Percentiles rank a stretch among this genome's conserved stretches.
Conservation (phyloP, 2,329 filamentous ascomycete genomes). For the Septoria petroselini region DNA sequence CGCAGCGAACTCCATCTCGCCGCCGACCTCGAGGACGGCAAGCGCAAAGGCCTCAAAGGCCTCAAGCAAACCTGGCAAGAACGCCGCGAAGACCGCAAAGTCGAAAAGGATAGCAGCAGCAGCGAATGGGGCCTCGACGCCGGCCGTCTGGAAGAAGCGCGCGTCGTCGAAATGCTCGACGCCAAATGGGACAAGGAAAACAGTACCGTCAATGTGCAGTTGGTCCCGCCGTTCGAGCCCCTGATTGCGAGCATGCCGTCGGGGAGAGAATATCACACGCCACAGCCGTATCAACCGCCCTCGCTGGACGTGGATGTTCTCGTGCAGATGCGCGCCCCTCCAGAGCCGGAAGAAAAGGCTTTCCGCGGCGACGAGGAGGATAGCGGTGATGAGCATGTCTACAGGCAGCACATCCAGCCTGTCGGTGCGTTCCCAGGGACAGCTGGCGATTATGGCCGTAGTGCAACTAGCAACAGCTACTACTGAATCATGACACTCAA, state of each 20-base stretch:
- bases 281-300: slow-evolving; percentile 66
- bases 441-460: slow-evolving; percentile 31
- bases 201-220: slow-evolving; percentile 83
- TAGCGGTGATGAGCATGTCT: slow-evolving; percentile 44
- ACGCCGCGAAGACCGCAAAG: slow-evolving; percentile 71
- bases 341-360: slow-evolving; percentile 47
- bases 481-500: too few species aligned
- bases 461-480: slow-evolving; percentile 34
- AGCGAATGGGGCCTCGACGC: slow-evolving; percentile 75
- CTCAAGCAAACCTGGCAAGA: slow-evolving; percentile 74
- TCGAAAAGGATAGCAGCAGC: slow-evolving; percentile 61
- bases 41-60: slow-evolving; percentile 58
- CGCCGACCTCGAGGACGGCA: slow-evolving; percentile 43
- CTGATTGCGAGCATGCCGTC: slow-evolving; percentile 78
- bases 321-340: slow-evolving; percentile 55
- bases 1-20: slow-evolving; percentile 69
- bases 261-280: slow-evolving; percentile 76
- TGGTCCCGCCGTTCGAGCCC: slow-evolving; percentile 67
- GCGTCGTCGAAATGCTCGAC: slow-evolving; percentile 82
- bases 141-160: slow-evolving; percentile 76
- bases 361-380: slow-evolving; percentile 48
- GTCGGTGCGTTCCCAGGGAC: slow-evolving; percentile 55
- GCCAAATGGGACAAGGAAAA: slow-evolving; percentile 91
- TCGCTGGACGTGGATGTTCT: slow-evolving; percentile 63
- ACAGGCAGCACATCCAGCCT: slow-evolving; percentile 33